Percentiles rank a stretch among this genome's conserved stretches.
Conservation (phyloP, 306 rosid genomes). For the Gleditsia sinensis region DNA sequence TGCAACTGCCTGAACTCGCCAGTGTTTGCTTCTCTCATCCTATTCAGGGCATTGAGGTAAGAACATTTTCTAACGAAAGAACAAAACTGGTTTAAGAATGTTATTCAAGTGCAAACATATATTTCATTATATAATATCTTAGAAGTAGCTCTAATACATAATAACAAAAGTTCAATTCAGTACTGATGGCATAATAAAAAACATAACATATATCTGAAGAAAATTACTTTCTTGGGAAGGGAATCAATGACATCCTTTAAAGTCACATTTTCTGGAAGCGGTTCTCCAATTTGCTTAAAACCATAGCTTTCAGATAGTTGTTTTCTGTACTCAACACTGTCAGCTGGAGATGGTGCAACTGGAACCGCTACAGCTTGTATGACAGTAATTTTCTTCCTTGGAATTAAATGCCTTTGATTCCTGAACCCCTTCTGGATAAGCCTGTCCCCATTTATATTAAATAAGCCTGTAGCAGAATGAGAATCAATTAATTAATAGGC, state of each 20-base stretch:
- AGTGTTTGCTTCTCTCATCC: slow-evolving; percentile 83
- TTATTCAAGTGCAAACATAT: slow-evolving; percentile 17
- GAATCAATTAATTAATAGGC: slow-evolving; percentile 15
- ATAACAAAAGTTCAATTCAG: neutral
- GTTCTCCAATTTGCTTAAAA: slow-evolving; percentile 77
- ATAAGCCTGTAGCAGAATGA: slow-evolving; percentile 50
- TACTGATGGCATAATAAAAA: slow-evolving; percentile 8
- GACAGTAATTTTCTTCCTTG: slow-evolving; percentile 44
- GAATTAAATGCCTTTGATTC: slow-evolving; percentile 35
- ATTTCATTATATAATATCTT: neutral
- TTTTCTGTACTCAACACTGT: slow-evolving; percentile 62
- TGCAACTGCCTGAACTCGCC: slow-evolving; percentile 90
- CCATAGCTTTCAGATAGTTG: slow-evolving; percentile 78
- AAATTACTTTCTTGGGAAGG: slow-evolving; percentile 83
- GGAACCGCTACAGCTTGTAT: slow-evolving; percentile 81
- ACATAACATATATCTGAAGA: slow-evolving; percentile 2
- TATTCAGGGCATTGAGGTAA: slow-evolving; percentile 32
- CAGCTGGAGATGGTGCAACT: slow-evolving; percentile 56
- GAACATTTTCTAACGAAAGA: slow-evolving; percentile 16
- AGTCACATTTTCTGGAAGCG: slow-evolving; percentile 71
- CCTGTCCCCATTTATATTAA: slow-evolving; percentile 43
- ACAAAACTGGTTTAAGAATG: slow-evolving; percentile 7
- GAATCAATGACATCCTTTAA: slow-evolving; percentile 72
- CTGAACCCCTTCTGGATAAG: slow-evolving; percentile 47
- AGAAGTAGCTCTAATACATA: slow-evolving; percentile 4